These are phyloP conservation scores for Exophiala aquamarina DNA, from an alignment of 2,329 filamentous ascomycete genomes.

Conservation along the genomic window DNA sequence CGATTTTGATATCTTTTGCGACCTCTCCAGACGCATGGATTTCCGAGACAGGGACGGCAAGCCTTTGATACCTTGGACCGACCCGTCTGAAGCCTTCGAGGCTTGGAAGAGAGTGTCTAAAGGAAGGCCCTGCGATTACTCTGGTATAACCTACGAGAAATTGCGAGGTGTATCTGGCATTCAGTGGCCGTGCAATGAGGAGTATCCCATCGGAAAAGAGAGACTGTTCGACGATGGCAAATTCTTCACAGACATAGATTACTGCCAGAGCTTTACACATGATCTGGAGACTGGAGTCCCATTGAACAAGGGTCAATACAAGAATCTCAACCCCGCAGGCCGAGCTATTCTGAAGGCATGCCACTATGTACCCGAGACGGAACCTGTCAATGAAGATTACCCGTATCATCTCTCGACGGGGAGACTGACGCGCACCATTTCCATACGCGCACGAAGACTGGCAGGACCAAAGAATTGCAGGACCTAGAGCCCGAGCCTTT, in stretches of 20 bases:
- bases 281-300: constrained; percentile 39
- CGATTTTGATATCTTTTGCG: constrained; percentile 39
- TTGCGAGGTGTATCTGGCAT: constrained; percentile 38
- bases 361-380: constrained; percentile 33
- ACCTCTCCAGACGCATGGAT: constrained; percentile 36
- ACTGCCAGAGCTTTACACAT: constrained; percentile 40
- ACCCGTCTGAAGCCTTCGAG: constrained; percentile 37
- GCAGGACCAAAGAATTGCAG: too few relatives aligned
- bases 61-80: constrained; percentile 32
- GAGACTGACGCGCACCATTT: too few relatives aligned
- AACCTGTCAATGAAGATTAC: constrained; percentile 34
- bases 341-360: constrained; percentile 38
- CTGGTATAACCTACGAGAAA: constrained; percentile 35
- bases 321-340: constrained; percentile 34
- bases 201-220: constrained; percentile 36
- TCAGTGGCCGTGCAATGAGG: constrained; percentile 39
- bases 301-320: constrained; percentile 28
- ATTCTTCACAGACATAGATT: constrained; percentile 38
- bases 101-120: constrained; percentile 37
- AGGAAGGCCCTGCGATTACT: constrained; percentile 39
- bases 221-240: constrained; percentile 34
- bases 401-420: too few relatives aligned
- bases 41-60: constrained; percentile 37
- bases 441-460: too few relatives aligned
- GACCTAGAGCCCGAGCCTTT: too few relatives aligned